Evolutionary conservation across 2,329 filamentous ascomycete species (phyloP), one percentile per base, ranked within the genome.

Genomic region (Cercospora citrullina): DNA sequence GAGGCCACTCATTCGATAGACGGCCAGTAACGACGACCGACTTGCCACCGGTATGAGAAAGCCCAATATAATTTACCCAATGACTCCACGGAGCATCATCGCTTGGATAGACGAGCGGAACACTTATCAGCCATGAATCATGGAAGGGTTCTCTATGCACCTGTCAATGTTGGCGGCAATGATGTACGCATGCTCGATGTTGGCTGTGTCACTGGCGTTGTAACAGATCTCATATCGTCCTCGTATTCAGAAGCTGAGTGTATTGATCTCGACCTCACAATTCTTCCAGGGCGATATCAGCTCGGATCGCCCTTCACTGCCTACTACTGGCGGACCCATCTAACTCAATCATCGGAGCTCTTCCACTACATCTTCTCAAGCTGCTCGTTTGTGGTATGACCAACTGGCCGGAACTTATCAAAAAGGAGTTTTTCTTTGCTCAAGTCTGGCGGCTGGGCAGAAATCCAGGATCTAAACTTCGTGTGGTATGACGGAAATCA

Each of bases 261-360:
- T 7, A 74, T 74, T 60, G 79, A 75, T 45, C 77, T 77, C 28
- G 80, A 82, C 66, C 72, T 79, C 33, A 10, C 59, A n/a, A 14
- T 72, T 68, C 58, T 60, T 69, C 18, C 59, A 72, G 53, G 69
- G 69, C 55, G 66, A 72, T 39, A 26, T 68, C 28, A 18, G 55
- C 5, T 28, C 48, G 16, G 42, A 65, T 10, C 10, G n/a, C 9
- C 68, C 68, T n/a, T 42, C 59, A n/a, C 30, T 61, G 4, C 61
- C 68, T 21, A 30, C 21, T 10, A 51, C 28, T 42, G 21, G 23
- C 21, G 36, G n/a, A 18, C 14, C 18, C 5, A 3, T 26, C 18
- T 51, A 7, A 9, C 53, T 57, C n/a, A 45, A 4, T 63, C 64
- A 5, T n/a, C 28, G 8, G 42, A 63, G 9, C 60, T 70, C 18